Evolutionary conservation across 495 filamentous ascomycete species (phyloP), one percentile per base, ranked within the genome.

Genomic region (Immersiella caudata): DNA sequence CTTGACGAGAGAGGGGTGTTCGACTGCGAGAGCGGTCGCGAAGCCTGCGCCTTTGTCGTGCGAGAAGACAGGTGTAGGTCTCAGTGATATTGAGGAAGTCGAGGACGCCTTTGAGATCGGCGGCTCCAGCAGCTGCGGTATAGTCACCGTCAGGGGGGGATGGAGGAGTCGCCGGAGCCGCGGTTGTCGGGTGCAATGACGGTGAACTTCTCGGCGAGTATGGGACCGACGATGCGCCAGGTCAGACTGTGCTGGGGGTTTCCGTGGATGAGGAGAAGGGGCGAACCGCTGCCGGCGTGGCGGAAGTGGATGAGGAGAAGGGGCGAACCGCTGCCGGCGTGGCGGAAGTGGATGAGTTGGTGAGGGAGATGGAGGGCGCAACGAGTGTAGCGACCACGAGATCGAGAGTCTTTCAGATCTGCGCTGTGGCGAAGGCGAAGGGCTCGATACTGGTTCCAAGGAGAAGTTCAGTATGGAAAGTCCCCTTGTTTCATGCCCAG

Each of bases 141-240:
- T 80, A 82, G 67, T 77, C 71, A 9, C 68, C 70, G 66, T 75
- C 66, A 16, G 67, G 62, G 2, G n/a, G 79, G 71, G 14, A 82
- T 65, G 14, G 73, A 71, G 29, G 74, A 78, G 66, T 80, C 75
- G 57, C 80, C 80, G 35, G 68, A 69, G 57, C 78, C 79, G 59
- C 78, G 80, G 67, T 75, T 76, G 68, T 81, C 80, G 0, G 77
- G 74, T 0, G 77, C 79, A 60, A 82, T 80, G 65, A 79, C 78
- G 11, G 76, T 82, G 62, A 85, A 85, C 73, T 86, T 83, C 71
- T 87, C 81, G 6, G 84, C 78, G 35, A 88, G 79, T 62, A 87
- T 82, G 12, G 85, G 87, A 6, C 85, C 85, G 70, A 88, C 81
- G 60, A 75, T 79, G 74, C 82, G 84, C 76, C 85, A 87, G 26